phyloP scores from a whole-genome alignment of 2,329 filamentous ascomycete genomes.

The Aspergillus cejpii region DNA sequence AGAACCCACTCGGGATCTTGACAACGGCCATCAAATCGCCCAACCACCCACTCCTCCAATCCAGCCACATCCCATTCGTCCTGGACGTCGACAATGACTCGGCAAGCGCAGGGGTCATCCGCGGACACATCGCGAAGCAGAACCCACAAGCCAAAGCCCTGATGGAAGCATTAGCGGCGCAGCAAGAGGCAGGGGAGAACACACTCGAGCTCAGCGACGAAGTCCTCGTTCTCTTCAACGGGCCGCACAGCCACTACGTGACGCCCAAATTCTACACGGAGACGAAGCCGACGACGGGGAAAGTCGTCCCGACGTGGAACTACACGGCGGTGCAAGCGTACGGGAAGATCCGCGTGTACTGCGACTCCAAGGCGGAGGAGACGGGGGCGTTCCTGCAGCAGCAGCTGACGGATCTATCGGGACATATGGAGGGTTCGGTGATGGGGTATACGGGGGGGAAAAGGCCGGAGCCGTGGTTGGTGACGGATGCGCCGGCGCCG shows the following conservation, averaged over 20 bases:
- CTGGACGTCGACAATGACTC: constrained; percentile 43
- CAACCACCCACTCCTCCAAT: constrained; percentile 48
- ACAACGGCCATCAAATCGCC: constrained; percentile 55
- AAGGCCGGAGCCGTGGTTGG: constrained; percentile 53
- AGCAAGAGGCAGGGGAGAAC: constrained; percentile 21
- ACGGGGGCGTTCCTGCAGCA: constrained; percentile 45
- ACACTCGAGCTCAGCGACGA: constrained; percentile 41
- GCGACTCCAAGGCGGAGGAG: constrained; percentile 43
- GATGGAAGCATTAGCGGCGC: constrained; percentile 42
- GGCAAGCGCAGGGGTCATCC: constrained; percentile 37
- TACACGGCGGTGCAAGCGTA: constrained; percentile 61
- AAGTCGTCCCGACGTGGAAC: constrained; percentile 66
- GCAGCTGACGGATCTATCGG: constrained; percentile 51
- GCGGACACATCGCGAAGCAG: constrained; percentile 56
- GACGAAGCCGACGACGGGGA: constrained; percentile 58
- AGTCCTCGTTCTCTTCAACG: constrained; percentile 58
- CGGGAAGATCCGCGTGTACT: constrained; percentile 51
- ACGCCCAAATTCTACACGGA: constrained; percentile 62
- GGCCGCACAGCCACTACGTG: constrained; percentile 55
- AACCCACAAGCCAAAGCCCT: constrained; percentile 61
- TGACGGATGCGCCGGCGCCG: constrained; percentile 52
- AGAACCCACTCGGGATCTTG: constrained; percentile 56
- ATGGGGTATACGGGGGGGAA: constrained; percentile 50
- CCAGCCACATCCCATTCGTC: constrained; percentile 56
- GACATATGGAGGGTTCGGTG: constrained; percentile 46